phyloP scores from a whole-genome alignment of 2,329 filamentous ascomycete species.

The Fusarium solani-melongenae region DNA sequence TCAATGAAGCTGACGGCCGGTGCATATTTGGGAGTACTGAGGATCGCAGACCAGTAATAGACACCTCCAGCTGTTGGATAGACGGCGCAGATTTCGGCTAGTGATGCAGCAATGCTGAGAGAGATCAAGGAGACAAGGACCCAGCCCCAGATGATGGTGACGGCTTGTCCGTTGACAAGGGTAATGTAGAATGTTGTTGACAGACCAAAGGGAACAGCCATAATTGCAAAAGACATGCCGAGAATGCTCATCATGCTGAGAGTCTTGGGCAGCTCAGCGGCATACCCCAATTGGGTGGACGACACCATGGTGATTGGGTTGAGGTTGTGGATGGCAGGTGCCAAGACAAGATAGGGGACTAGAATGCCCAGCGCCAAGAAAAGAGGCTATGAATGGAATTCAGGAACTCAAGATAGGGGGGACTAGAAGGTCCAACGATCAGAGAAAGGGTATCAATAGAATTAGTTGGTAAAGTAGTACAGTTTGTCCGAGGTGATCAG shows the following conservation, averaged over 20 bases:
- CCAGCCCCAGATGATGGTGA: conserved; percentile 80
- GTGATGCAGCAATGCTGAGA: conserved; percentile 74
- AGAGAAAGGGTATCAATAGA: neutral
- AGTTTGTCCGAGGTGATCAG: neutral
- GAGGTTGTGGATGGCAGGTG: neutral
- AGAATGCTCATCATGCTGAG: conserved; percentile 61
- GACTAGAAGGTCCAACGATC: neutral
- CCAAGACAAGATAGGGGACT: neutral
- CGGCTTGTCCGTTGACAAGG: conserved; percentile 76
- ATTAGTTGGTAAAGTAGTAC: neutral
- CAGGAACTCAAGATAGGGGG: neutral
- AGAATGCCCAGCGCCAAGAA: neutral
- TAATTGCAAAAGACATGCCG: conserved; percentile 60
- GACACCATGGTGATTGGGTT: conserved; percentile 19
- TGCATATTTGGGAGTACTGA: conserved; percentile 70
- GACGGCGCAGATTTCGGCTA: conserved; percentile 78
- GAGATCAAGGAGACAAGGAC: conserved; percentile 73
- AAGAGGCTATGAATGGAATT: neutral
- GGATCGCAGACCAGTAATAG: conserved; percentile 78
- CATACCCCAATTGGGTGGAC: conserved; percentile 55
- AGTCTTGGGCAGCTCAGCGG: conserved; percentile 59
- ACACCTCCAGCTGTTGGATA: conserved; percentile 70
- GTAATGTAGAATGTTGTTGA: conserved; percentile 59
- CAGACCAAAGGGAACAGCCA: conserved; percentile 62
- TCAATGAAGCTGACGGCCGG: conserved; percentile 76